Conservation (phyloP, 106 monocot species). For the Allium fistulosum region DNA sequence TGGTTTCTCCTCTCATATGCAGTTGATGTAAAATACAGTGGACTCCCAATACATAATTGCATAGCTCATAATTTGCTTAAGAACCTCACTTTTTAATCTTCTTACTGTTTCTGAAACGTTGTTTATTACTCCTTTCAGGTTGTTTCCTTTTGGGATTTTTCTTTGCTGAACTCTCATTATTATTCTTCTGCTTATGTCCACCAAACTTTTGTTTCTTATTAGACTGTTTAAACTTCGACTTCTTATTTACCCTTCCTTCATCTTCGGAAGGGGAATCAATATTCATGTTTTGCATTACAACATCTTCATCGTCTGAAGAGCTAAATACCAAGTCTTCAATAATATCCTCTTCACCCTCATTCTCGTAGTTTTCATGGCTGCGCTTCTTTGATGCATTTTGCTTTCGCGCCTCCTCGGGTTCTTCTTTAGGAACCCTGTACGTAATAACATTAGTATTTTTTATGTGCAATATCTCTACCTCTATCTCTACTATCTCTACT, state of each 20-base stretch:
- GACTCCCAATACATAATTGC: too few species aligned
- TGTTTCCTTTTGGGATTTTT: neutral
- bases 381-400: constrained; percentile 11
- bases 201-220: neutral
- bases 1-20: too few species aligned
- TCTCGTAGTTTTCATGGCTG: constrained; percentile 9
- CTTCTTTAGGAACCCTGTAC: constrained; percentile 22
- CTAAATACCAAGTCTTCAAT: constrained; percentile 90
- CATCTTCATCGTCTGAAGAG: constrained; percentile 26
- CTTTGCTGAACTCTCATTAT: constrained; percentile 13
- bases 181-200: constrained; percentile 6
- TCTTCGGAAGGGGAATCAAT: constrained; percentile 10
- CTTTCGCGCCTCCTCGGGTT: constrained; percentile 21
- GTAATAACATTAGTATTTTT: neutral
- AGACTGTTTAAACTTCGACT: neutral
- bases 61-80: too few species aligned
- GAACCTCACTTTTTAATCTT: too few species aligned
- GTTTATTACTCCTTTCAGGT: too few species aligned
- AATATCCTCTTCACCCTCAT: constrained; percentile 56
- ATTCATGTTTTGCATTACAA: neutral
- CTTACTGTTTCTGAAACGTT: too few species aligned
- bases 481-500: neutral
- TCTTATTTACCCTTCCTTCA: constrained; percentile 5
- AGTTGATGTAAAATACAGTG: too few species aligned
- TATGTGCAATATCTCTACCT: neutral